Base-by-base conservation (phyloP, 176 grass and related monocot species). In the Carex parvula region DNA sequence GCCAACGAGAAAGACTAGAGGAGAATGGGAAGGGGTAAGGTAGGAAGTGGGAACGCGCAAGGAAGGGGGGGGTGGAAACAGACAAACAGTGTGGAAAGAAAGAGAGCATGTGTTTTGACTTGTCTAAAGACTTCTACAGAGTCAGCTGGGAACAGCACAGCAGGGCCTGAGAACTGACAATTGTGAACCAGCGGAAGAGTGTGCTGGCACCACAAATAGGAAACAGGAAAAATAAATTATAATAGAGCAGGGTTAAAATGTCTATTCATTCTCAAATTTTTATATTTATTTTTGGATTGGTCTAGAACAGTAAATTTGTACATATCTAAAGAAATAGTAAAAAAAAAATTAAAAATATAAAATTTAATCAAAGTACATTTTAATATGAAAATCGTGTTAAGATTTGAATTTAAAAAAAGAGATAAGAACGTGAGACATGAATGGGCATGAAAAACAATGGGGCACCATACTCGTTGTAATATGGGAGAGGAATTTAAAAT, bases 81-180 rank as follows among this genome's bases (percentile, higher is more conserved):
- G 26, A 26, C 26, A 26, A 26, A 26, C 57, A 81, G 52, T 59
- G 32, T 42, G 59, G 79, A 81, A 81, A 63, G 11, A 4, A 37
- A 62, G 37, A 35, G 56, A 61, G 79, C 58, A 62, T 61, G 79
- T 57, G 79, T 56, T 75, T 77, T 77, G 73, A 77, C 73, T 77
- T 77, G 73, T 77, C 65, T 69, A n/a, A 15, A 16, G 73, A 77
- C 73, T 57, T 55, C 24, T 77, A 55, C 50, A 77, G 73, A 20
- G 68, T 77, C 73, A 77, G 73, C 72, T 76, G 20, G 12, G 4
- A 75, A 6, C 8, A 30, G 21, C 22, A 66, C 13, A 29, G 1
- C 3, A 13, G 13, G 10, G 13, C 7, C 12, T 3, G 22, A 15
- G 22, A 33, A 2, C 22, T 13, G 42, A 66, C 4, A 64, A 64